Conservation (phyloP, 1,284 basidiomycete genomes). For the Cutaneotrichosporon mucoides region DNA sequence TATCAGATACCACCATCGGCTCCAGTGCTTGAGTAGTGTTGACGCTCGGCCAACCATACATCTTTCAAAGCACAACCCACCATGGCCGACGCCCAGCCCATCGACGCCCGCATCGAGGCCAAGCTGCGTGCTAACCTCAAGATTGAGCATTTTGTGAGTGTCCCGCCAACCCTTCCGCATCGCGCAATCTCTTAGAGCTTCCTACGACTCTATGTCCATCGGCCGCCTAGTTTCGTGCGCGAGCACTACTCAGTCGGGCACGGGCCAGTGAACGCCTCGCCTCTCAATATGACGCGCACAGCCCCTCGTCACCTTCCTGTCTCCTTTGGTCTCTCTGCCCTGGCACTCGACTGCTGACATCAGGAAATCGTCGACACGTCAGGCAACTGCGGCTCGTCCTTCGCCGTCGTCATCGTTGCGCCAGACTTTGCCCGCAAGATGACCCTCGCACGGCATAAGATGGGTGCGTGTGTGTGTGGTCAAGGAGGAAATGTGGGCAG, state of each 20-base stretch:
- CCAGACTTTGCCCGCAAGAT: constrained; percentile 46
- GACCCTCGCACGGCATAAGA: constrained; percentile 46
- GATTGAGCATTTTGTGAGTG: constrained; percentile 17
- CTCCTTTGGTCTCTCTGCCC: too few species aligned
- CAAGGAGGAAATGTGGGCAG: too few species aligned
- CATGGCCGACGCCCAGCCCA: constrained; percentile 6
- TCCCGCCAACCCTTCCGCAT: neutral
- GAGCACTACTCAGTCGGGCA: too few species aligned
- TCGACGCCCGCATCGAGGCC: constrained; percentile 17
- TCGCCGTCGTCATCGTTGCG: constrained; percentile 44
- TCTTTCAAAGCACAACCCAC: neutral
- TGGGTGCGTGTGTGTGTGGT: constrained; percentile 32
- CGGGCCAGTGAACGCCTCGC: too few species aligned
- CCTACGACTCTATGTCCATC: too few species aligned
- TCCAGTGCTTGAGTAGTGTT: neutral
- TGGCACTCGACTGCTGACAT: neutral
- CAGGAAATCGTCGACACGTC: constrained; percentile 35
- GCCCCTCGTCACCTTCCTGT: too few species aligned
- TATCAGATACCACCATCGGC: neutral
- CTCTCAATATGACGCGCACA: too few species aligned
- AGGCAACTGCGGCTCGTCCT: constrained; percentile 49
- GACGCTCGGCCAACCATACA: neutral
- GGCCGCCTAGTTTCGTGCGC: too few species aligned
- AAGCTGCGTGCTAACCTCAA: constrained; percentile 17
- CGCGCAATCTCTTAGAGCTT: too few species aligned